Percentiles rank a stretch among this genome's conserved stretches.
Evolutionary conservation across 2,329 filamentous ascomycete species (phyloP).

Genomic region (Colletotrichum destructivum): DNA sequence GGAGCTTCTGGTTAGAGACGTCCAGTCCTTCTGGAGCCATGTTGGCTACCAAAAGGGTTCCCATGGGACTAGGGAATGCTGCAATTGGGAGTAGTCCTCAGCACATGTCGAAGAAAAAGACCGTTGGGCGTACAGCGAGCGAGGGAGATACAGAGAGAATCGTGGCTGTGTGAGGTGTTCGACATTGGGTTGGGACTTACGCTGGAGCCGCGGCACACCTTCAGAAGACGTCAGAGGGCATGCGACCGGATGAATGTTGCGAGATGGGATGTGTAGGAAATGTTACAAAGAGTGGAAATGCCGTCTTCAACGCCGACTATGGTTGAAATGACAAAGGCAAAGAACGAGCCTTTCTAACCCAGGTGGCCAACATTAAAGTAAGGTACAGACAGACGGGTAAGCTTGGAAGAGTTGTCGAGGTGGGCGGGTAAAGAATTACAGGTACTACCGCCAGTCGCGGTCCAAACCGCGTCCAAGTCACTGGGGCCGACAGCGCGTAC

Average conservation of each 20-base stretch:
- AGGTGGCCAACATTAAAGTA: not conserved
- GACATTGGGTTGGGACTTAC: constrained; percentile 20
- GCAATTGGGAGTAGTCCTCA: not conserved
- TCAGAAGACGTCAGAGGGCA: constrained; percentile 40
- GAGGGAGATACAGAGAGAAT: not conserved
- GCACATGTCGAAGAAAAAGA: not conserved
- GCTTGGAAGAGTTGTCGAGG: constrained; percentile 18
- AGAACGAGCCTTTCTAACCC: not conserved
- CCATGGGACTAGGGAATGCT: constrained; percentile 53
- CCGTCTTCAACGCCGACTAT: not conserved
- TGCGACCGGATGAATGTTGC: constrained; percentile 16
- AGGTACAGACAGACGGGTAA: not conserved
- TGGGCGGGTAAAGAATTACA: constrained; percentile 15
- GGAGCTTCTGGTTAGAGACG: constrained; percentile 62
- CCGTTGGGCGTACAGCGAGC: not conserved
- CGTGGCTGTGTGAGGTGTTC: not conserved
- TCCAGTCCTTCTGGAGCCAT: constrained; percentile 61
- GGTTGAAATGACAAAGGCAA: not conserved
- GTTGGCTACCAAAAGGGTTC: constrained; percentile 57
- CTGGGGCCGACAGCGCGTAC: constrained; percentile 32
- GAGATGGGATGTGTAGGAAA: not conserved
- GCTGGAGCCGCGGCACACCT: constrained; percentile 28
- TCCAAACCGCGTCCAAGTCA: constrained; percentile 27
- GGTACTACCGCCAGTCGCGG: constrained; percentile 28
- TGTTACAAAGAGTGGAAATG: not conserved